phyloP scores from a whole-genome alignment of 2,329 filamentous ascomycete species.

The Trichophyton schoenleinii region DNA sequence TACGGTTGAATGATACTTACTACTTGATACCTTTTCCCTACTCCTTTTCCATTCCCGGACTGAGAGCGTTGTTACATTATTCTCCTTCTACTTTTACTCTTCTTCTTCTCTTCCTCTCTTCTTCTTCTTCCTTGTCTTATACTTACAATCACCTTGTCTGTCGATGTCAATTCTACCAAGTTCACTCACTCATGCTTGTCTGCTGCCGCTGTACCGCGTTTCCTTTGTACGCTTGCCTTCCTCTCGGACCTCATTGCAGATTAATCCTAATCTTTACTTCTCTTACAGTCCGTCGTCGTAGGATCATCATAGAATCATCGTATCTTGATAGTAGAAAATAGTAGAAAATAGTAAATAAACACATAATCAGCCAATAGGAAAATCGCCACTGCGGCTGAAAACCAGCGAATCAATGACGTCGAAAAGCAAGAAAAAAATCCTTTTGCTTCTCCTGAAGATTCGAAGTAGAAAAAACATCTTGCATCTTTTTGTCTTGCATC shows the following conservation, averaged over 20 bases:
- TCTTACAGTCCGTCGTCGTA: too few species aligned
- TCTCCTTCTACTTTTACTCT: background rate
- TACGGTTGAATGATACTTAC: background rate
- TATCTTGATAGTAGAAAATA: background rate
- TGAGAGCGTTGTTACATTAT: background rate
- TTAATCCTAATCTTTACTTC: constrained; percentile 1
- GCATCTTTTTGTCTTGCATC: background rate
- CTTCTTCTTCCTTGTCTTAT: background rate
- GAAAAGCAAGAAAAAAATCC: background rate
- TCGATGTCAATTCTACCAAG: background rate
- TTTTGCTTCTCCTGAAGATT: too few species aligned
- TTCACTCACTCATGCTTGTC: background rate
- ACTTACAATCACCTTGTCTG: background rate
- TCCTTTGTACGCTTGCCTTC: background rate
- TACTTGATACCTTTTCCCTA: background rate
- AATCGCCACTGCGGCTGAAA: background rate
- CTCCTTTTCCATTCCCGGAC: background rate
- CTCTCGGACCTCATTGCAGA: background rate
- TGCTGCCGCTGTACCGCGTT: background rate
- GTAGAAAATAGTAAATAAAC: background rate
- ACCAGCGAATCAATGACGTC: background rate
- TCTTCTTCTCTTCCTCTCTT: background rate
- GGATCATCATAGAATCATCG: too few species aligned
- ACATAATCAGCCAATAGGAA: background rate
- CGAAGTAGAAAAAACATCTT: background rate